A percentile compares a stretch with the other conserved stretches of the same genome.
These are phyloP conservation scores for Musa schizocarpa DNA, from an alignment of 176 grass and related monocot species.

Conservation along the genomic window DNA sequence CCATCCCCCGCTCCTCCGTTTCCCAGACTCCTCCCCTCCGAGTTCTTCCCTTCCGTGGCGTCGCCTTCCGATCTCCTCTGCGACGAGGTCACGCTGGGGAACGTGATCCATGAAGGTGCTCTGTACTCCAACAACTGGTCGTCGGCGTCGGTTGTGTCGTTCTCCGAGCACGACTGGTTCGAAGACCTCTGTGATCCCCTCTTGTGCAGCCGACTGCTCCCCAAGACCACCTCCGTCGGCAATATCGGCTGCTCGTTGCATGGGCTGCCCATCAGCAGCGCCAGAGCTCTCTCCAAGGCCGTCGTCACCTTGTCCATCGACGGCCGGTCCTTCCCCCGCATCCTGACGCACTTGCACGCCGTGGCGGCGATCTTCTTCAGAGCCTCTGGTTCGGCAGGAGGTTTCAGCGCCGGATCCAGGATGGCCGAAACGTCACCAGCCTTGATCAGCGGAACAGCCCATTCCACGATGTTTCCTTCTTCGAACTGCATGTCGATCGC, in stretches of 20 bases:
- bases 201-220: constrained; percentile 87
- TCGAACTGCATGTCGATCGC: constrained; percentile 96
- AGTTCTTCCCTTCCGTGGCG: constrained; percentile 47
- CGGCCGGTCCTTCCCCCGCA: constrained; percentile 80
- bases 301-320: constrained; percentile 99
- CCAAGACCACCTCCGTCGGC: constrained; percentile 86
- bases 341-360: constrained; percentile 90
- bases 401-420: constrained; percentile 62
- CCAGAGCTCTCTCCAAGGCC: constrained; percentile 75
- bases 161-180: constrained; percentile 90
- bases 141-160: constrained; percentile 55
- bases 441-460: constrained; percentile 86
- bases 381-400: constrained; percentile 66
- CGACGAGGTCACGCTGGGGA: constrained; percentile 88
- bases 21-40: constrained; percentile 52
- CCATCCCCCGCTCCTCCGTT: constrained; percentile 45
- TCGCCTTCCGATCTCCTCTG: constrained; percentile 92
- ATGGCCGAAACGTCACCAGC: constrained; percentile 66
- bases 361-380: constrained; percentile 92
- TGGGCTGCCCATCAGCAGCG: constrained; percentile 86
- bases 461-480: constrained; percentile 97
- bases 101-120: constrained; percentile 93
- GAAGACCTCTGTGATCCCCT: constrained; percentile 88
- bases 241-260: constrained; percentile 82
- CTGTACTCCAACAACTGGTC: constrained; percentile 74